Percentiles rank a stretch among this genome's conserved stretches.
phyloP scores from a whole-genome alignment of 2,329 filamentous ascomycete genomes.

The Zymoseptoria tritici region DNA sequence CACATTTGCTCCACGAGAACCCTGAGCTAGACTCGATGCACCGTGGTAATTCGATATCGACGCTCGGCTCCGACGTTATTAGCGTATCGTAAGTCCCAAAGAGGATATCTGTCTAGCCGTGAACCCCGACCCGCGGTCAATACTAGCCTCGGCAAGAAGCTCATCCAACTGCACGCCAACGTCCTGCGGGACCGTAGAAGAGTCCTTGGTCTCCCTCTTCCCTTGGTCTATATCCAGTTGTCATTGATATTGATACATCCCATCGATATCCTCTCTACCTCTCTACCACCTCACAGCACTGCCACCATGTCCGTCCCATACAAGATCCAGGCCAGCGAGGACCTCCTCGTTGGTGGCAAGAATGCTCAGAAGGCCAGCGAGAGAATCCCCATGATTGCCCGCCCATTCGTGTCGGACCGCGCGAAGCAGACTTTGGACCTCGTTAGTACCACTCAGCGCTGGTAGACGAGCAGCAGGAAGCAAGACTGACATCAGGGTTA shows the following conservation, averaged over 20 bases:
- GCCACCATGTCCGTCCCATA: slow-evolving; percentile 31
- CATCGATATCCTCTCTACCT: background rate
- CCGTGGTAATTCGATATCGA: background rate
- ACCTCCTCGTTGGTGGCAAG: slow-evolving; percentile 24
- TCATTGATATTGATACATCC: slow-evolving; percentile 1
- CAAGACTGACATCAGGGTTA: slow-evolving; percentile 3
- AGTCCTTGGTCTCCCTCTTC: background rate
- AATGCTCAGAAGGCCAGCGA: slow-evolving; percentile 41
- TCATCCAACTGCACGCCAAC: slow-evolving; percentile 1
- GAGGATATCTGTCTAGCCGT: background rate
- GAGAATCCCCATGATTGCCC: slow-evolving; percentile 51
- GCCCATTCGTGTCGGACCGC: slow-evolving; percentile 67
- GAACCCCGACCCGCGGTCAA: background rate
- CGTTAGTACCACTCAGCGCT: slow-evolving; percentile 10
- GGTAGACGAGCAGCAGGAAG: background rate
- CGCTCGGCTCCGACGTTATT: background rate
- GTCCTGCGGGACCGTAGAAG: background rate
- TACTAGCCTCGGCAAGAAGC: background rate
- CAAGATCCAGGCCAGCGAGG: slow-evolving; percentile 30
- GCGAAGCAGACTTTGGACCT: slow-evolving; percentile 78
- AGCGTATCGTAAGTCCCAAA: background rate
- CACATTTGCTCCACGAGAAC: background rate
- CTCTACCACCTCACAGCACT: background rate
- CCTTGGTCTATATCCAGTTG: slow-evolving; percentile 2
- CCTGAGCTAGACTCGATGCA: background rate